Conservation (phyloP, 306 rosid species). For the Castanea sativa region DNA sequence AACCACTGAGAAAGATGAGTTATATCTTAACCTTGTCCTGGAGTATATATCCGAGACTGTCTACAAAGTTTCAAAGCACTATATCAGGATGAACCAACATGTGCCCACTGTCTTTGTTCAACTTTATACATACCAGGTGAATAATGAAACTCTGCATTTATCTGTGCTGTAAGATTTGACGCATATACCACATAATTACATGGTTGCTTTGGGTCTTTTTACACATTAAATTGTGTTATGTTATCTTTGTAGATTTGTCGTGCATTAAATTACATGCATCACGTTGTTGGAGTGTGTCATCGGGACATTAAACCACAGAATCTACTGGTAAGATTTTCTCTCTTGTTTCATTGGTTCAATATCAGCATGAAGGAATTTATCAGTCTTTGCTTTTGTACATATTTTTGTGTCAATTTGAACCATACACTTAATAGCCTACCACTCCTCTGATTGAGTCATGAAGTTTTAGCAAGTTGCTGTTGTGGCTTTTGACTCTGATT, state of each 20-base stretch:
- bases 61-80: slow-evolving; percentile 74
- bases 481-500: not conserved
- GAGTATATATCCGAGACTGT: slow-evolving; percentile 86
- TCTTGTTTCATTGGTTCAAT: not conserved
- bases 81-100: slow-evolving; percentile 54
- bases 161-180: not conserved
- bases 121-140: slow-evolving; percentile 80
- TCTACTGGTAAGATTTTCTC: slow-evolving; percentile 55
- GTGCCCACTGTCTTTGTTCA: slow-evolving; percentile 71
- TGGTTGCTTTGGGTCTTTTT: slow-evolving; percentile 1
- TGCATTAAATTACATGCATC: slow-evolving; percentile 76
- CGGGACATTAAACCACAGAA: slow-evolving; percentile 98
- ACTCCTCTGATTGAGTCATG: not conserved
- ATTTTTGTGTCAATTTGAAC: not conserved
- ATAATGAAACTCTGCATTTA: slow-evolving; percentile 10
- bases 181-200: not conserved
- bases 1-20: slow-evolving; percentile 82
- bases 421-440: not conserved
- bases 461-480: not conserved
- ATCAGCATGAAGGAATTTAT: not conserved
- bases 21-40: slow-evolving; percentile 90
- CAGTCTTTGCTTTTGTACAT: not conserved
- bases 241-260: slow-evolving; percentile 80
- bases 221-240: slow-evolving; percentile 1
- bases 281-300: slow-evolving; percentile 84